Conservation (phyloP, 352 stramenopile species). For the Globisporangium middletonii region DNA sequence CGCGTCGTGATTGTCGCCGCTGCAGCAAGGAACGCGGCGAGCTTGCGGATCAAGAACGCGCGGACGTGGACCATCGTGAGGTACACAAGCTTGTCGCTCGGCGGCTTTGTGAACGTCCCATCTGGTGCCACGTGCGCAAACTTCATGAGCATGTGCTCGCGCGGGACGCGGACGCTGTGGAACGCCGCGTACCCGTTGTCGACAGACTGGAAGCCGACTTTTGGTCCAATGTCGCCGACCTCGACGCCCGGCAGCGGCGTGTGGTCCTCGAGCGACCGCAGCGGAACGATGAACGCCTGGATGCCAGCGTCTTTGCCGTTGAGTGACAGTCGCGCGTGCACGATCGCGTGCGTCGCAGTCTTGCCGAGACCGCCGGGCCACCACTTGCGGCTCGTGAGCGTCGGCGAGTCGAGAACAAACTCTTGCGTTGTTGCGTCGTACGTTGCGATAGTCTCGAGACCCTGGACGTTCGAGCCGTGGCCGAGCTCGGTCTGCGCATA, state of each 20-base stretch:
- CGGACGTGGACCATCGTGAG: slow-evolving; percentile 80
- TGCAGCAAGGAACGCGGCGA: slow-evolving; percentile 62
- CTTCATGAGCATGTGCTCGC: slow-evolving; percentile 52
- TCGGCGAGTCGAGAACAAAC: slow-evolving; percentile 94
- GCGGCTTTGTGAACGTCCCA: slow-evolving; percentile 49
- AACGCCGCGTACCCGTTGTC: slow-evolving; percentile 91
- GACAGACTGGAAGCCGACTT: slow-evolving; percentile 89
- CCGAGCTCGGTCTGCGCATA: slow-evolving; percentile 96
- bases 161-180: slow-evolving; percentile 82
- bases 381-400: slow-evolving; percentile 93
- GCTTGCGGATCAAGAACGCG: slow-evolving; percentile 55
- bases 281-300: slow-evolving; percentile 92
- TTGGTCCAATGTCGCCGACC: slow-evolving; percentile 90
- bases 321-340: slow-evolving; percentile 82
- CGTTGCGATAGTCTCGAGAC: slow-evolving; percentile 89
- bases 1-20: slow-evolving; percentile 90
- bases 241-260: slow-evolving; percentile 79
- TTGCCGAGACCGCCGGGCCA: slow-evolving; percentile 92
- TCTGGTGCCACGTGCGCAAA: slow-evolving; percentile 44
- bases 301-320: slow-evolving; percentile 71
- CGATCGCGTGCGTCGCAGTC: slow-evolving; percentile 89
- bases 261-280: slow-evolving; percentile 80
- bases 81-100: slow-evolving; percentile 70
- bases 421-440: slow-evolving; percentile 88
- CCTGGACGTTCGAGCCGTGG: slow-evolving; percentile 90